Conservation (phyloP, 176 grass and related monocot species). For the Dactylis glomerata region DNA sequence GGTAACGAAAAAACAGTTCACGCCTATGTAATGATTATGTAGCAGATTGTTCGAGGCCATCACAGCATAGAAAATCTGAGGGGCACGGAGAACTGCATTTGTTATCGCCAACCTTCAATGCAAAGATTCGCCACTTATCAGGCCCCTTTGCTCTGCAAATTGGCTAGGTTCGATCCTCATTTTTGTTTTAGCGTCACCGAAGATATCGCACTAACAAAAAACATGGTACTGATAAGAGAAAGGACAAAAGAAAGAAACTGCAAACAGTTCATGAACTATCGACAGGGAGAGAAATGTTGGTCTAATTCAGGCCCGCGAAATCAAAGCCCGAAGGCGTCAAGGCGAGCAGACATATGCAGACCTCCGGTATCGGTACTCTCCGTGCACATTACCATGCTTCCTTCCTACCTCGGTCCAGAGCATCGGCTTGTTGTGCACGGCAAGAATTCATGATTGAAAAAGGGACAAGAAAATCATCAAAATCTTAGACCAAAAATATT, state of each 20-base stretch:
- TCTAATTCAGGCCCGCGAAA: constrained; percentile 77
- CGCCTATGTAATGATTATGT: background rate
- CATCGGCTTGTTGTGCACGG: constrained; percentile 94
- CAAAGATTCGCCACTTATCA: background rate
- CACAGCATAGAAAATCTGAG: background rate
- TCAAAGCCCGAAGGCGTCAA: constrained; percentile 85
- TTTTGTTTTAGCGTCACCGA: too few relatives aligned
- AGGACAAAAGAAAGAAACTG: background rate
- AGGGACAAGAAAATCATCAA: background rate
- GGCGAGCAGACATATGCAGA: constrained; percentile 88
- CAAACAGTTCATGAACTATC: background rate
- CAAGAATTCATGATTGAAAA: background rate
- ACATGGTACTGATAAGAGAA: too few relatives aligned
- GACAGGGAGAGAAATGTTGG: constrained; percentile 19
- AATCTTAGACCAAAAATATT: background rate
- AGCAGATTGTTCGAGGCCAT: background rate
- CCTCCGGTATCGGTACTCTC: constrained; percentile 31
- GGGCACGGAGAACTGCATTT: background rate
- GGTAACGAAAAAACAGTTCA: too few relatives aligned
- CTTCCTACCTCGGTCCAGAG: constrained; percentile 66
- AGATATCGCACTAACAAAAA: background rate
- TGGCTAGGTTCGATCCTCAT: background rate
- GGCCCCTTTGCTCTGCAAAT: background rate
- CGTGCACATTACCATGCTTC: constrained; percentile 90
- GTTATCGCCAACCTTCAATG: background rate